Percentiles rank a stretch among this genome's conserved stretches.
phyloP scores from a whole-genome alignment of 2,329 filamentous ascomycete species.

The Orbilia blumenaviensis region DNA sequence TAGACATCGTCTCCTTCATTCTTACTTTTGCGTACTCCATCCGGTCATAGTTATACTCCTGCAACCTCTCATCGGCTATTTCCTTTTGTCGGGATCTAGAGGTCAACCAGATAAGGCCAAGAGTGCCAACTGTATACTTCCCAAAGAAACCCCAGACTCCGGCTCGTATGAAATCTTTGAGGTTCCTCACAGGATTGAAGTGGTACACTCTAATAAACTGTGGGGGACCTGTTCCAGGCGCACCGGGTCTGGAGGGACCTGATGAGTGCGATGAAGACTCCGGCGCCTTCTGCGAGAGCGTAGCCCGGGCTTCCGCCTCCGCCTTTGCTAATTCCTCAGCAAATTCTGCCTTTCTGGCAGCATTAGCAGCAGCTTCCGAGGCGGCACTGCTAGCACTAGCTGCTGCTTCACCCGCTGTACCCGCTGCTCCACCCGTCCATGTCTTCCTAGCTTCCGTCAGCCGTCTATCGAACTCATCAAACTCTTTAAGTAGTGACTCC shows the following conservation, averaged over 20 bases:
- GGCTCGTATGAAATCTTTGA: not conserved
- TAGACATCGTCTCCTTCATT: not conserved
- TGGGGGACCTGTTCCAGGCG: not conserved
- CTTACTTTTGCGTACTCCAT: constrained; percentile 12
- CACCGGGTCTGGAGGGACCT: not conserved
- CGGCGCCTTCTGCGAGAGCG: too few species aligned
- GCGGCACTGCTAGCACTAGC: not conserved
- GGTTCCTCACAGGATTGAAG: not conserved
- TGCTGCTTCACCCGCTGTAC: not conserved
- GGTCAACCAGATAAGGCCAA: constrained; percentile 10
- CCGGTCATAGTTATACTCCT: constrained; percentile 43
- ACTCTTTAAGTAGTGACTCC: not conserved
- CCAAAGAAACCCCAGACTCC: constrained; percentile 25
- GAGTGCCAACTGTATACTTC: constrained; percentile 4
- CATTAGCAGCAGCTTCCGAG: not conserved
- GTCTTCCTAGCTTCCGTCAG: not conserved
- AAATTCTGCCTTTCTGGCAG: too few species aligned
- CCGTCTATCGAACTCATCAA: not conserved
- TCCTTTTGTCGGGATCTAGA: constrained; percentile 7
- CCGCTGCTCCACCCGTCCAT: too few species aligned
- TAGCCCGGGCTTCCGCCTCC: not conserved
- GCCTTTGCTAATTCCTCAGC: not conserved
- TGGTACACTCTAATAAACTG: not conserved
- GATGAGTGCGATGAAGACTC: too few species aligned
- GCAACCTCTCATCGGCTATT: constrained; percentile 34